Conservation (phyloP, 305 asterid species). For the Lippia alba region DNA sequence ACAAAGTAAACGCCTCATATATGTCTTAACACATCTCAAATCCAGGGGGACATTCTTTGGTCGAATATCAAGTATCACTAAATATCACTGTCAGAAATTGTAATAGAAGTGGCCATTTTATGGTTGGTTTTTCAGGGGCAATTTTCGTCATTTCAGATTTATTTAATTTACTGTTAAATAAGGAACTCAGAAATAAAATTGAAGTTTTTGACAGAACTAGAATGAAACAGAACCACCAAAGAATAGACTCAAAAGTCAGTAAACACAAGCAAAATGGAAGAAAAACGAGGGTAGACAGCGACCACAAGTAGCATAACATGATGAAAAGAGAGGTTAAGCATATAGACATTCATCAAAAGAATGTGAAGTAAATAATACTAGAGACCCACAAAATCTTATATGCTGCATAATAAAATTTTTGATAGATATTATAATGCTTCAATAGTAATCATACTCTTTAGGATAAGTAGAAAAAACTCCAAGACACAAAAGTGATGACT, state of each 20-base stretch:
- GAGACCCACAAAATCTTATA: constrained; percentile 9
- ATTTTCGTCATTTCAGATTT: constrained; percentile 1
- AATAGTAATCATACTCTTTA: constrained; percentile 12
- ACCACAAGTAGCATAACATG: background rate
- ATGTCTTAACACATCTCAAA: no score
- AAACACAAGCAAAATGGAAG: background rate
- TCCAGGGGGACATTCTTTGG: no score
- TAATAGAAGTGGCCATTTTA: background rate
- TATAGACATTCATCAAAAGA: background rate
- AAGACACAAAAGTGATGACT: constrained; percentile 21
- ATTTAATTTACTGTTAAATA: background rate
- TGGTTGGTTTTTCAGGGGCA: background rate
- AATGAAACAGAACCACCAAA: constrained; percentile 1
- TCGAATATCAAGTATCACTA: no score
- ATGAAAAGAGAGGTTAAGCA: background rate
- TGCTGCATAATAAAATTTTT: constrained; percentile 12
- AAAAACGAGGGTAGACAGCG: no score
- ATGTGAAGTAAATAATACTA: background rate
- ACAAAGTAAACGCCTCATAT: no score
- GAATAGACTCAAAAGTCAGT: constrained; percentile 4
- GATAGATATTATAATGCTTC: background rate
- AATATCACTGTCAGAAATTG: background rate
- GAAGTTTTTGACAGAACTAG: background rate
- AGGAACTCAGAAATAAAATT: background rate
- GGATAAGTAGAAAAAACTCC: constrained; percentile 15